These are phyloP conservation scores for Neurospora sp. DNA, from an alignment of 495 filamentous ascomycete genomes.

Conservation along the genomic window DNA sequence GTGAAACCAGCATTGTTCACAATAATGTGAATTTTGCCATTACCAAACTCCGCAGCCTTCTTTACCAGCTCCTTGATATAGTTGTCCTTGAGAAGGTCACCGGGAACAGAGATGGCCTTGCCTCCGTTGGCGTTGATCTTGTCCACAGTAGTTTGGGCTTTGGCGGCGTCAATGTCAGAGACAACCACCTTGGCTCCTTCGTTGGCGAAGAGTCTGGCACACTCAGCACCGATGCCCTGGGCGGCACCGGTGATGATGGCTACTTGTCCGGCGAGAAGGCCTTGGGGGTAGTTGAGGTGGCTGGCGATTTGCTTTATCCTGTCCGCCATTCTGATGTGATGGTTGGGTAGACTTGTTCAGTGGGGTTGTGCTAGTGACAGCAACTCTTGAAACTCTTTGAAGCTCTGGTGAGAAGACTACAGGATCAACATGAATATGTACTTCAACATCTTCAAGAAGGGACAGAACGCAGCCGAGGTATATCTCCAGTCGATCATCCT, in stretches of 20 bases:
- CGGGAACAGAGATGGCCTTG: constrained; percentile 57
- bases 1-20: constrained; percentile 85
- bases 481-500: not conserved
- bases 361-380: not conserved
- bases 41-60: constrained; percentile 66
- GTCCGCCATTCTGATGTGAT: constrained; percentile 33
- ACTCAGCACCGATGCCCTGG: constrained; percentile 85
- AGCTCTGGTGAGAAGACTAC: not conserved
- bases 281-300: constrained; percentile 72
- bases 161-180: constrained; percentile 67
- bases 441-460: not conserved
- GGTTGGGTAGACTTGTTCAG: too few species aligned
- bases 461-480: not conserved
- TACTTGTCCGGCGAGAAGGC: constrained; percentile 66
- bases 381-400: not conserved
- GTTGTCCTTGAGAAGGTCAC: constrained; percentile 58
- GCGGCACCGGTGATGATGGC: constrained; percentile 81
- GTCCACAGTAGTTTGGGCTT: constrained; percentile 51
- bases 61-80: constrained; percentile 62
- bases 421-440: not conserved
- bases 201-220: constrained; percentile 70
- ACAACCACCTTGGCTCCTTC: constrained; percentile 79
- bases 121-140: constrained; percentile 56
- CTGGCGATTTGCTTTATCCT: constrained; percentile 57
- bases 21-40: constrained; percentile 78